Conservation (phyloP, 2,329 filamentous ascomycete species). For the Fusarium sp. region DNA sequence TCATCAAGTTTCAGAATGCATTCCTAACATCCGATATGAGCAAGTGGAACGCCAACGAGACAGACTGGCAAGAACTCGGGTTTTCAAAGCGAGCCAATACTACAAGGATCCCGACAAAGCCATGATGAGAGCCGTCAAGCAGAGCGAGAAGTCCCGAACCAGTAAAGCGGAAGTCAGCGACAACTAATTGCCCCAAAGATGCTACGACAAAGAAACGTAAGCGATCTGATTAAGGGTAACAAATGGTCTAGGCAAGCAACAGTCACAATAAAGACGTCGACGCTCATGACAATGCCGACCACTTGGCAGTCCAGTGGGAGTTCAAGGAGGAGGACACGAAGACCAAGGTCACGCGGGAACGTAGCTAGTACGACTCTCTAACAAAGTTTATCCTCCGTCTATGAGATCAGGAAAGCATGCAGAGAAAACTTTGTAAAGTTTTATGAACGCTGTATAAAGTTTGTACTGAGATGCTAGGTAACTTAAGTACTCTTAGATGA, state of each 20-base stretch:
- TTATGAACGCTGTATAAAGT: neutral
- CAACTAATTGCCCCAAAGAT: neutral
- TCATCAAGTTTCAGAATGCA: neutral
- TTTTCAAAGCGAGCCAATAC: neutral
- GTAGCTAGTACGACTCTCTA: neutral
- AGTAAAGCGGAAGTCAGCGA: neutral
- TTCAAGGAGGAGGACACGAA: neutral
- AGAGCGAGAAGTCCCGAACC: neutral
- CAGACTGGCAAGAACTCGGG: neutral
- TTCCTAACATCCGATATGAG: neutral
- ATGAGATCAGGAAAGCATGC: neutral
- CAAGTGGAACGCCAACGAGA: neutral
- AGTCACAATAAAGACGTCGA: neutral
- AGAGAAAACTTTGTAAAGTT: neutral
- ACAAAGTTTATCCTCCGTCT: neutral
- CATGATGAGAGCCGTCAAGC: neutral
- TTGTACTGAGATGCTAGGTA: neutral
- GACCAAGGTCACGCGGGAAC: no score
- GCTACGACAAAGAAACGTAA: neutral
- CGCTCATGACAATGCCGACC: no score
- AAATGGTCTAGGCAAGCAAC: neutral
- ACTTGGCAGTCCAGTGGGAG: neutral
- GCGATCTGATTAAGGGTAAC: neutral
- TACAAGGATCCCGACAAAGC: neutral
- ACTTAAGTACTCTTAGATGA: neutral